phyloP scores from a whole-genome alignment of 305 asterid genomes.

The Solanum hybrid region DNA sequence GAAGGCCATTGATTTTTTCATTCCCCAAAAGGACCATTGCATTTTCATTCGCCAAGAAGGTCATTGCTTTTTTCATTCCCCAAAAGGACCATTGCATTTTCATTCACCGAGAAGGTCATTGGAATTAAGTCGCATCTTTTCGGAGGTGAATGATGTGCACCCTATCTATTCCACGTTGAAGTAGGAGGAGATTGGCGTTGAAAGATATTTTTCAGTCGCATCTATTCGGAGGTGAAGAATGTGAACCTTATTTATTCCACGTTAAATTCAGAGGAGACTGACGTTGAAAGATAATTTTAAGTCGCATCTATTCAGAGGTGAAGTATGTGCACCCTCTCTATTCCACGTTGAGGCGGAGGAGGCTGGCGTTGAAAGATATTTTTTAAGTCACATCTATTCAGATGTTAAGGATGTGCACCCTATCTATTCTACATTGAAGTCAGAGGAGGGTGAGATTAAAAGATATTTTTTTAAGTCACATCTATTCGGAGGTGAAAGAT shows the following conservation, averaged over 20 bases:
- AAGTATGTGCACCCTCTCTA: not conserved
- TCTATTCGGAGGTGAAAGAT: not conserved
- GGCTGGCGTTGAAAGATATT: not conserved
- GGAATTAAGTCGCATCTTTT: not conserved
- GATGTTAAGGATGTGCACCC: not conserved
- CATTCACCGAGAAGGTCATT: not conserved
- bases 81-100: no score
- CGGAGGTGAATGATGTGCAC: not conserved
- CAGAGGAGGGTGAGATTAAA: not conserved
- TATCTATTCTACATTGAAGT: not conserved
- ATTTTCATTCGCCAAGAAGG: not conserved
- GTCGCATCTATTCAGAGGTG: not conserved
- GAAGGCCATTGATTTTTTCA: not conserved
- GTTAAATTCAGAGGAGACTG: not conserved
- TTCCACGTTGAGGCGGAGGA: not conserved
- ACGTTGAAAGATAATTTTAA: no score
- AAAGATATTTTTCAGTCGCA: not conserved
- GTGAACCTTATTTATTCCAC: not conserved
- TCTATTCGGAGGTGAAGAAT: not conserved
- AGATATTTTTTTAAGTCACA: not conserved
- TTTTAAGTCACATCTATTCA: not conserved
- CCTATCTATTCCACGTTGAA: not conserved
- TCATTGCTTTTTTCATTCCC: no score
- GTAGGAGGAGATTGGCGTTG: not conserved
- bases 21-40: no score